These are phyloP conservation scores for Mycena rebaudengoi DNA, from an alignment of 768 basidiomycete species.

Conservation along the genomic window DNA sequence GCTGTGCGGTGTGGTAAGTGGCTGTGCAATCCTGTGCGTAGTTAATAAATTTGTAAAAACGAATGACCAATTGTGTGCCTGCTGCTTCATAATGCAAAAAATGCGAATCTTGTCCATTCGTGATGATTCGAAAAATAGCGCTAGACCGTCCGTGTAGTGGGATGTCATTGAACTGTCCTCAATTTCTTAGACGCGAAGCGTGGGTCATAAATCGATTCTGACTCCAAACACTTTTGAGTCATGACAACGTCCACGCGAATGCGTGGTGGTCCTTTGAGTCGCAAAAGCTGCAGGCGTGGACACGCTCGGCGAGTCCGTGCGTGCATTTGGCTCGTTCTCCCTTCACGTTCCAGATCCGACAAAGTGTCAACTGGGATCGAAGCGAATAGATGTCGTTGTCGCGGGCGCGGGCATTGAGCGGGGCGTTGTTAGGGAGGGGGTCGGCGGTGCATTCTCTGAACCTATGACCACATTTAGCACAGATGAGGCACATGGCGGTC, in stretches of 20 bases:
- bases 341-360: slow-evolving; percentile 13
- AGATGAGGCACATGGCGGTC: slow-evolving; percentile 17
- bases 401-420: background rate
- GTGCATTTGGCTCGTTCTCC: background rate
- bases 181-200: too few relatives aligned
- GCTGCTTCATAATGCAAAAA: too few relatives aligned
- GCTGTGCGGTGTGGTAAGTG: too few relatives aligned
- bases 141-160: too few relatives aligned
- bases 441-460: background rate
- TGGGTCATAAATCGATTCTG: too few relatives aligned
- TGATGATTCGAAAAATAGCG: too few relatives aligned
- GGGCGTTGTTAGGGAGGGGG: background rate
- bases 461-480: slow-evolving; percentile 9
- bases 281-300: slow-evolving; percentile 11
- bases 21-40: too few relatives aligned
- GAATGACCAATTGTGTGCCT: too few relatives aligned
- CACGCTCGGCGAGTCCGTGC: background rate
- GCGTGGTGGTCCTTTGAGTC: background rate
- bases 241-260: background rate
- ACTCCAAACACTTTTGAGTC: background rate
- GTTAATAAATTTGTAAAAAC: too few relatives aligned
- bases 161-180: too few relatives aligned
- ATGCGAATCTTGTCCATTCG: too few relatives aligned
- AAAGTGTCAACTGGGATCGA: background rate
- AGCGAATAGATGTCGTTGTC: background rate